Percentiles rank a stretch among this genome's conserved stretches.
Conservation (phyloP, 2,329 filamentous ascomycete genomes). For the Chaetothyriales sp. region DNA sequence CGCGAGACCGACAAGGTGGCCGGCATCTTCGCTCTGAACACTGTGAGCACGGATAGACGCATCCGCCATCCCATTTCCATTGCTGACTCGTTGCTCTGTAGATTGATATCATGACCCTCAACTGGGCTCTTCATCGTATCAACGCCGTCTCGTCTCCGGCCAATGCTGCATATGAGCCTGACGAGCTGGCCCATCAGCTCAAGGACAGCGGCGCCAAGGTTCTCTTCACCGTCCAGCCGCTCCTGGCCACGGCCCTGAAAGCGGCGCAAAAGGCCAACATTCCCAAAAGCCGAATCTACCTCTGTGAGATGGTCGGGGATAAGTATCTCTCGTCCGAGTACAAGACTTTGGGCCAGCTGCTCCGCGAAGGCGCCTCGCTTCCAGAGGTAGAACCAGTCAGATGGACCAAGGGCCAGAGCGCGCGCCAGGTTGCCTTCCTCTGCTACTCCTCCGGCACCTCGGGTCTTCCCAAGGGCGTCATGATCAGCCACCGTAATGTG, state of each 20-base stretch:
- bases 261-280: constrained; percentile 51
- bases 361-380: constrained; percentile 40
- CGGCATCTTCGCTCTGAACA: constrained; percentile 64
- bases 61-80: not conserved
- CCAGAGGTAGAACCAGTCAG: constrained; percentile 26
- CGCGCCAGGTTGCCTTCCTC: constrained; percentile 55
- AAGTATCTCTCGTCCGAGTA: constrained; percentile 25
- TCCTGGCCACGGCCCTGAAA: constrained; percentile 48
- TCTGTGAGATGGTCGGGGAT: constrained; percentile 47
- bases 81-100: constrained; percentile 20
- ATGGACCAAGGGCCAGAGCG: constrained; percentile 28
- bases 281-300: constrained; percentile 48
- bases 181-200: constrained; percentile 58
- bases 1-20: constrained; percentile 71
- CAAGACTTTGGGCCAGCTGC: constrained; percentile 51
- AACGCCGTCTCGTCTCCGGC: constrained; percentile 61
- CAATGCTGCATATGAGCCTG: constrained; percentile 56
- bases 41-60: constrained; percentile 38
- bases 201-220: constrained; percentile 52
- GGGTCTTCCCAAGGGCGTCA: constrained; percentile 68
- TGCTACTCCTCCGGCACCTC: constrained; percentile 72
- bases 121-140: constrained; percentile 59
- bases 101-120: constrained; percentile 60
- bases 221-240: constrained; percentile 55
- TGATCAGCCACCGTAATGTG: constrained; percentile 66